phyloP scores from a whole-genome alignment of 2,329 filamentous ascomycete species.

The Arachnopeziza araneosa region DNA sequence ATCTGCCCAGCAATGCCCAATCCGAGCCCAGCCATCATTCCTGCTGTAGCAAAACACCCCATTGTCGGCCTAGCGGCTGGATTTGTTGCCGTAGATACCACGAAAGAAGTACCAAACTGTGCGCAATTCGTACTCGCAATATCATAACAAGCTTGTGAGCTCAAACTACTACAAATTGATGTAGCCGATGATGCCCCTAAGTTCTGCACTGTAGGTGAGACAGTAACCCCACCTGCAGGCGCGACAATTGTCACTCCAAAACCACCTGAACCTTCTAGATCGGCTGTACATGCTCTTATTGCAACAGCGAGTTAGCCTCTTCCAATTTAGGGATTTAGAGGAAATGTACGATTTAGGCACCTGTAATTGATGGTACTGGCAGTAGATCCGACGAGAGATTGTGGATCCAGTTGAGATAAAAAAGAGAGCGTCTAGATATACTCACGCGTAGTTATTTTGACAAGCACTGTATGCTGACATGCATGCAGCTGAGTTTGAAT shows the following conservation, averaged over 20 bases:
- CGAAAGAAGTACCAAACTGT: constrained; percentile 22
- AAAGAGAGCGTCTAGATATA: background rate
- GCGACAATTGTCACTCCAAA: constrained; percentile 53
- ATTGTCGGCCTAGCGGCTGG: constrained; percentile 20
- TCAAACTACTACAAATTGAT: constrained; percentile 51
- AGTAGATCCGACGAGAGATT: background rate
- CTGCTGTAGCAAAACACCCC: constrained; percentile 20
- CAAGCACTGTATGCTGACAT: constrained; percentile 47
- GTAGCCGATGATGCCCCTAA: constrained; percentile 43
- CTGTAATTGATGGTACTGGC: background rate
- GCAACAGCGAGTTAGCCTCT: background rate
- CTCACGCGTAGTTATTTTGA: constrained; percentile 43
- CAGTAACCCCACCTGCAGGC: constrained; percentile 47
- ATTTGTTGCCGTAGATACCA: constrained; percentile 15
- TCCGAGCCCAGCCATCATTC: constrained; percentile 22
- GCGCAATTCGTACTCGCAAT: constrained; percentile 25
- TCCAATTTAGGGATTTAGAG: background rate
- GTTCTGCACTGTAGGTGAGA: constrained; percentile 36
- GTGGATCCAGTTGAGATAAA: background rate
- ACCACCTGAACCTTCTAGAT: constrained; percentile 38
- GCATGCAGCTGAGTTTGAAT: constrained; percentile 46
- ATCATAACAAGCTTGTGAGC: constrained; percentile 43
- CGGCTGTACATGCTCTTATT: constrained; percentile 41
- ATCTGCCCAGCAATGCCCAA: constrained; percentile 23
- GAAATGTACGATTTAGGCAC: background rate